Evolutionary conservation across 2,329 filamentous ascomycete species (phyloP), one percentile per base, ranked within the genome.

Genomic region (Stemphylium vesicarium): DNA sequence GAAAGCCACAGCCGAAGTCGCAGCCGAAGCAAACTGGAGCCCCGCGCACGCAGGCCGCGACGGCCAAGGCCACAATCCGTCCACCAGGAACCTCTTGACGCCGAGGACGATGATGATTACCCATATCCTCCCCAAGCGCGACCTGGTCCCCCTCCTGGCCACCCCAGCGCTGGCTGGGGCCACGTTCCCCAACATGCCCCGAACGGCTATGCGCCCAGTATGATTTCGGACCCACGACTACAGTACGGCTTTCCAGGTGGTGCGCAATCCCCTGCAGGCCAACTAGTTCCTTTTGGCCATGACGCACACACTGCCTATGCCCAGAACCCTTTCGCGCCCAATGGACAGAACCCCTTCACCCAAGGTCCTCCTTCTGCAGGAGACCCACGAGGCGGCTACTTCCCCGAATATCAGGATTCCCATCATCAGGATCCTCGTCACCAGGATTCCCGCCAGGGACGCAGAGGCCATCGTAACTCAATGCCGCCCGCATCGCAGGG

Each of bases 21-120:
- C 46, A 75, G 71, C 62, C 60, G 71, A 55, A 69, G 66, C 60
- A 65, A 66, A 36, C 65, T 70, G 64, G 68, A 70, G 29, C 66
- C 22, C 4, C 22, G 56, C 58, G 66, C 63, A 58, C 65, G 62
- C 32, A 59, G 67, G 53, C 63, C 61, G 50, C 68, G 72, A 42
- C 69, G 70, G 59, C 64, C 58, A 60, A 70, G 71, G 64, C 67
- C 64, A 50, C 68, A 65, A 57, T 74, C 73, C 64, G 65, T 61
- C 62, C 74, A 76, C 56, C 71, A 76, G 52, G 75, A 77, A 66
- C 75, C 70, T 57, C 69, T 79, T 72, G 78, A 78, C 47, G 71
- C 79, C 74, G 78, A 78, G 44, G 73, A 68, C 41, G 71, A 73
- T 54, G 78, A 81, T 70, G 79, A 81, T 59, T 79, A 80, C 63